Evolutionary conservation across 257 asterid genomes (phyloP), one percentile per base, ranked within the genome.

Genomic region (Coffea eugenioides): DNA sequence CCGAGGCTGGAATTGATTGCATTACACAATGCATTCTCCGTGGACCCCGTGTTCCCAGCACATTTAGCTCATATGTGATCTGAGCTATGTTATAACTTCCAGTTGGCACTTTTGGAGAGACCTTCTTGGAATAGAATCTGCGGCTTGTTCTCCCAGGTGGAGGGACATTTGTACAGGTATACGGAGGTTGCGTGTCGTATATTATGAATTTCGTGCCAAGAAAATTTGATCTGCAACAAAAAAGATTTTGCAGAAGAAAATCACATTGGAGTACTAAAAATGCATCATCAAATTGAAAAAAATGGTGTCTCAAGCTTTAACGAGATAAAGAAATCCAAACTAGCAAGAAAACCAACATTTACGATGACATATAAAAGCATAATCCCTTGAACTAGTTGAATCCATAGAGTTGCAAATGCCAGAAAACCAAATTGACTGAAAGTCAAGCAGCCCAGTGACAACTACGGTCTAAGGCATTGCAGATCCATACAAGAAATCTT

Each of bases 41-140:
- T 0, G 98, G 98, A 49, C 98, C 98, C 62, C 97, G 90, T 12
- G 98, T 94, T 31, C 98, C 98, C 1, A 94, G 97, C 69, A 94
- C 98, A 54, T 94, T 94, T 45, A 94, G 91, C 84, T 94, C 98
- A 45, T 94, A 94, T 2, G 97, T 68, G 80, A 94, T 89, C 66
- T 91, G 97, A 83, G 97, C 85, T 83, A 91, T 90, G 90, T 82
- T 89, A 90, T 90, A 94, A 77, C 90, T 94, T 25, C 98, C 98
- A 0, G 94, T 87, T 2, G 98, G 97, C n/a, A 94, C 94, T 83
- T 91, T 94, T 0, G 98, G 98, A 25, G 97, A 91, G 12, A 92
- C 97, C 82, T 94, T 94, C 86, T 87, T 91, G 78, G 98, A 91
- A 61, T 85, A 79, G 90, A 94, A 94, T 69, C 97, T 80, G 5